Evolutionary conservation across 441 rosid genomes (phyloP).

Genomic region (Cnidoscolus chayamansa): DNA sequence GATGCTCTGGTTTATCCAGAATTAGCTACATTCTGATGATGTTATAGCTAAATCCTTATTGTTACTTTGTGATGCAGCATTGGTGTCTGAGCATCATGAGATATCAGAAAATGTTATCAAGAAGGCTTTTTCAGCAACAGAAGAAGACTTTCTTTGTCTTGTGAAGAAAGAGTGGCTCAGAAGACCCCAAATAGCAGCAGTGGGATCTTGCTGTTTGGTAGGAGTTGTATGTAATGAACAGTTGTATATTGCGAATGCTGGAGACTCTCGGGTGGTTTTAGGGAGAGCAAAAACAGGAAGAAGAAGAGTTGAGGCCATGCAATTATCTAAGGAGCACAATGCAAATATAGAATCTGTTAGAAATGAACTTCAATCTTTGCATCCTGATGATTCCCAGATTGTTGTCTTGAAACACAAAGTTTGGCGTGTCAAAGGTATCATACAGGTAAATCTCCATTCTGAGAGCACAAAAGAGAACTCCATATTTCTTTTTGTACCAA

Average conservation of each 20-base stretch:
- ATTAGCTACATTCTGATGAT: neutral
- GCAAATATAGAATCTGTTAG: conserved; percentile 69
- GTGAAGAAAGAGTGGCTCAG: conserved; percentile 58
- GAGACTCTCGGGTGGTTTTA: conserved; percentile 82
- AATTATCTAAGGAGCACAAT: conserved; percentile 72
- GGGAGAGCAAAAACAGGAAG: conserved; percentile 46
- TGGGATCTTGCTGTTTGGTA: conserved; percentile 81
- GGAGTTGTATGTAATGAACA: conserved; percentile 62
- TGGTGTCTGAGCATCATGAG: conserved; percentile 53
- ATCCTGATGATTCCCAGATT: conserved; percentile 78
- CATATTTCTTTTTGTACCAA: neutral
- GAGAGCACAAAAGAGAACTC: neutral
- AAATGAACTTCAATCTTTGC: conserved; percentile 63
- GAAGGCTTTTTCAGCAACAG: conserved; percentile 63
- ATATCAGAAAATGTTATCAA: conserved; percentile 66
- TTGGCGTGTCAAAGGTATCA: conserved; percentile 91
- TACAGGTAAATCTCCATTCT: conserved; percentile 46
- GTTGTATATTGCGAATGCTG: conserved; percentile 72
- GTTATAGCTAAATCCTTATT: neutral
- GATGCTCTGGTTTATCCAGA: too few relatives aligned
- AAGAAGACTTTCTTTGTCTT: conserved; percentile 66
- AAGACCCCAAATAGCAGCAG: conserved; percentile 78
- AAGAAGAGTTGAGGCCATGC: conserved; percentile 56
- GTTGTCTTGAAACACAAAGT: conserved; percentile 74
- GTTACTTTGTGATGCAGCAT: conserved; percentile 40